Evolutionary conservation across 768 basidiomycete genomes (phyloP), one percentile per base, ranked within the genome.

Genomic region (Hypholoma fasciculare): DNA sequence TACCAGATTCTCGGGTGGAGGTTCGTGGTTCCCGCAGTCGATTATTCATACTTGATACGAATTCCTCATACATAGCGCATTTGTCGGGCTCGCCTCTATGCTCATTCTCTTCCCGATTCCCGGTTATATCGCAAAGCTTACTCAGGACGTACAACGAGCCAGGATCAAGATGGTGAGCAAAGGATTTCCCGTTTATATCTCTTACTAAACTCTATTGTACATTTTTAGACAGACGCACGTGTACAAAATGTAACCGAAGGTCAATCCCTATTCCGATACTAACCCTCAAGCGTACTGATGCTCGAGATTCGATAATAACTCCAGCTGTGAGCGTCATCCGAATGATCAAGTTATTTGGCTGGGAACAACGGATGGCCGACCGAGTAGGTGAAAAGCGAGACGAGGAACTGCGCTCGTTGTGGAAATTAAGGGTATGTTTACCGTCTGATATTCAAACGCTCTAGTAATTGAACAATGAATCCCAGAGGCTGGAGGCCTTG

Each of bases 171-270:
- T 75, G 71, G 70, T 71, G 49, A 39, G 48, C 14, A 14, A 8
- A 20, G n/a, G 14, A 37, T 34, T 3, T 42, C 13, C 19, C 16
- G 39, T 4, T 17, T 37, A 2, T 8, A 36, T 54, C n/a, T 30
- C 42, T 36, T 7, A 16, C 14, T 20, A 48, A 16, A 48, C 9
- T 13, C 47, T 12, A 42, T 49, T 16, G n/a, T 23, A 5, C 13
- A 14, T 52, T 1, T 34, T 17, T 36, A 73, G 61, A 74, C 73
- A 1, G 88, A 89, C 65, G 79, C 79, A 6, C 73, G 87, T 16
- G 81, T 89, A 3, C 82, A 87, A 63, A 72, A 73, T 5, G 79
- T 89, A 38, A 82, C 85, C 5, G 87, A 89, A 73, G 76, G 84
- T 82, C 64, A 36, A 16, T 36, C 5, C 3, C 26, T 2, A 12